Conservation (phyloP, 306 rosid species). For the Vigna radiata region DNA sequence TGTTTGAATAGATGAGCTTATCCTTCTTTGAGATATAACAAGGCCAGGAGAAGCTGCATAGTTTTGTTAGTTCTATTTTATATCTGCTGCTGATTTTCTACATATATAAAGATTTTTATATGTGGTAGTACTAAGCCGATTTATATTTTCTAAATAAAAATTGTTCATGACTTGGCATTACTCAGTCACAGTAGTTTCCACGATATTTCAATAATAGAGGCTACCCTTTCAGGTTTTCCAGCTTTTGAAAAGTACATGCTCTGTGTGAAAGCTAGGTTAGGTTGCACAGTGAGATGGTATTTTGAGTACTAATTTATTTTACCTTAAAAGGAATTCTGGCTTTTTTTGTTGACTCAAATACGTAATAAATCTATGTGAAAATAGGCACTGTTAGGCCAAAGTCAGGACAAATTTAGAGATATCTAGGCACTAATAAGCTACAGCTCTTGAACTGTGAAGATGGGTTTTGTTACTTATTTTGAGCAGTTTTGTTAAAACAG, state of each 20-base stretch:
- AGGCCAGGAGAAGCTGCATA: not conserved
- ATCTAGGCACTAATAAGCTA: conserved; percentile 13
- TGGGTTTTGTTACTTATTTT: not conserved
- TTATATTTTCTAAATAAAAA: not conserved
- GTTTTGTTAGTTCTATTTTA: not conserved
- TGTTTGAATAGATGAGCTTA: not conserved
- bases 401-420: conserved; percentile 20
- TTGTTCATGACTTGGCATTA: conserved; percentile 17
- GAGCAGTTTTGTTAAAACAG: not conserved
- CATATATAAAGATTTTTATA: not conserved
- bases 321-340: conserved; percentile 15
- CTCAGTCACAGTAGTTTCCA: not conserved
- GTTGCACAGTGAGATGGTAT: not conserved
- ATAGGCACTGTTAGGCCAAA: conserved; percentile 9
- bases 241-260: conserved; percentile 34
- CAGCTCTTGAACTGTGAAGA: conserved; percentile 6
- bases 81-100: not conserved
- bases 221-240: conserved; percentile 26
- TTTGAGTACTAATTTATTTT: conserved; percentile 3
- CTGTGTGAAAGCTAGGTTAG: conserved; percentile 9
- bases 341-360: conserved; percentile 28
- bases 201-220: conserved; percentile 26
- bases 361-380: conserved; percentile 29
- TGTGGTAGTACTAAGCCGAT: not conserved
- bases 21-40: not conserved